These are phyloP conservation scores for Curvularia eragrostidis DNA, from an alignment of 2,329 filamentous ascomycete genomes.

Conservation along the genomic window DNA sequence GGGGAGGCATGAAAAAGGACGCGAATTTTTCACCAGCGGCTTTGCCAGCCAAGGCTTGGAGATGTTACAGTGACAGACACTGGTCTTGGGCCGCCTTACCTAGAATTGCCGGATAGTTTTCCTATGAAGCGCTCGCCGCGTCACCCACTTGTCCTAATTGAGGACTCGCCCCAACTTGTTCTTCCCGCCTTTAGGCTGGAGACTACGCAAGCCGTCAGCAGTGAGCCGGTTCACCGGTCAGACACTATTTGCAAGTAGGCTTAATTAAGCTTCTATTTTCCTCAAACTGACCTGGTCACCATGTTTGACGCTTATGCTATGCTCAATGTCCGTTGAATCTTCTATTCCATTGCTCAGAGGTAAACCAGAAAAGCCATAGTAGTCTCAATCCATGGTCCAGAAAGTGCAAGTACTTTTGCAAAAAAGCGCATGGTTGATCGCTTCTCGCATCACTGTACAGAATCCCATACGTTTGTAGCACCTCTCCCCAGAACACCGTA, in stretches of 20 bases:
- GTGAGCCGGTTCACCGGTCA: neutral
- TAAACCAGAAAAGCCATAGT: neutral
- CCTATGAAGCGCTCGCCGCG: neutral
- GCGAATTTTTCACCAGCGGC: neutral
- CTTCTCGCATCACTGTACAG: neutral
- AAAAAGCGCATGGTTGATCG: neutral
- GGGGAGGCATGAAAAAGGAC: neutral
- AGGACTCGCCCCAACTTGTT: neutral
- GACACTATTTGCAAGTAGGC: neutral
- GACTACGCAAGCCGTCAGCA: neutral
- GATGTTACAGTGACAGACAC: neutral
- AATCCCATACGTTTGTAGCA: too few relatives aligned
- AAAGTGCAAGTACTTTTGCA: too few relatives aligned
- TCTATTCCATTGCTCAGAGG: neutral
- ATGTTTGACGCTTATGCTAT: neutral
- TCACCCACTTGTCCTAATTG: neutral
- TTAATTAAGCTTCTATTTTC: neutral
- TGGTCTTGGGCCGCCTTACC: neutral
- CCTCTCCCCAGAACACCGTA: neutral
- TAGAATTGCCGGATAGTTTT: neutral
- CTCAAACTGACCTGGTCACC: neutral
- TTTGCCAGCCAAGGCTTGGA: neutral
- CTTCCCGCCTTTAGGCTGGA: neutral
- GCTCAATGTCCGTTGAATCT: neutral
- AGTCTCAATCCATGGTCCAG: neutral